Evolutionary conservation across 306 rosid species (phyloP).

Genomic region (Dalbergia oliveri): DNA sequence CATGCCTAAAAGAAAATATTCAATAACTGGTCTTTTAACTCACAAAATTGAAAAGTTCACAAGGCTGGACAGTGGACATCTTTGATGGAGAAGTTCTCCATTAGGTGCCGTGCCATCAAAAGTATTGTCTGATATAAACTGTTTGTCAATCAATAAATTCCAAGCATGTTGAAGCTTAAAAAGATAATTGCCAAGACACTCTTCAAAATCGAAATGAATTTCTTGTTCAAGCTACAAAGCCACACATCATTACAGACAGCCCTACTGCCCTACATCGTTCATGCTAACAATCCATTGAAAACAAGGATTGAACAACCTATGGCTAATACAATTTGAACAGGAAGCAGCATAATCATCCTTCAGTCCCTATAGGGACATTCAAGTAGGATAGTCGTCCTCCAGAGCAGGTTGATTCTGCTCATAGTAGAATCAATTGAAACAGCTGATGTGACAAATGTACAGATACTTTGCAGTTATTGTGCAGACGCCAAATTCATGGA

Average conservation of each 20-base stretch:
- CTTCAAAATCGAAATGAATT: neutral
- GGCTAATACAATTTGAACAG: conserved; percentile 20
- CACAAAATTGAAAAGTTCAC: conserved; percentile 21
- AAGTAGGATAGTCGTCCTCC: conserved; percentile 6
- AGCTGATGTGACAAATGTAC: conserved; percentile 30
- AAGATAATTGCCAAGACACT: neutral
- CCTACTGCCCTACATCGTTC: neutral
- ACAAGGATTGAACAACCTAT: conserved; percentile 6
- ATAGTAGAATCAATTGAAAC: conserved; percentile 25
- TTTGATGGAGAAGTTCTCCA: neutral
- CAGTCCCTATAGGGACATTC: conserved; percentile 5
- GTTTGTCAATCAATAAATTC: conserved; percentile 4
- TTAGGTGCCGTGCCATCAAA: neutral
- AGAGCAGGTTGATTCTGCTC: conserved; percentile 40
- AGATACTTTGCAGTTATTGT: conserved; percentile 31
- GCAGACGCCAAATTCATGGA: conserved; percentile 22
- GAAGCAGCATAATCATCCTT: conserved; percentile 23
- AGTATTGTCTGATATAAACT: conserved; percentile 11
- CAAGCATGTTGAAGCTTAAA: neutral
- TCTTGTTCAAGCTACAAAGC: conserved; percentile 1
- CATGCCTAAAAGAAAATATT: neutral
- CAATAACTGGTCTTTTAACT: neutral
- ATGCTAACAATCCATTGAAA: conserved; percentile 21
- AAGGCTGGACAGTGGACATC: conserved; percentile 1
- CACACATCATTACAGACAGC: neutral